Evolutionary conservation across 805 yeast species (phyloP).

Genomic region (Danielia oregonensis): DNA sequence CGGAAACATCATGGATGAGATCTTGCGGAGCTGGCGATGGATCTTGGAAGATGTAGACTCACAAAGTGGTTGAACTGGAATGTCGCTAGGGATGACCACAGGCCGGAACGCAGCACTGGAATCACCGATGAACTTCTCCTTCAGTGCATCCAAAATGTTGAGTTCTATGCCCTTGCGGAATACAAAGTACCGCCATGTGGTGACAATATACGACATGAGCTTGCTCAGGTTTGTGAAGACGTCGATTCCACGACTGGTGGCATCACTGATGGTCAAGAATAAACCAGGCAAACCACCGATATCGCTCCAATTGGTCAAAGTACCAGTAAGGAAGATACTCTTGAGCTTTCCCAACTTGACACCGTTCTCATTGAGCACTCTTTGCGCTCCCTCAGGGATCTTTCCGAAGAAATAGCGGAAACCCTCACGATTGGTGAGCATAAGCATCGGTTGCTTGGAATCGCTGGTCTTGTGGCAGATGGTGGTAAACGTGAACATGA

Average conservation of each 20-base stretch:
- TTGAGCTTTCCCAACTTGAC: constrained; percentile 54
- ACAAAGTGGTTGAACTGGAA: background rate
- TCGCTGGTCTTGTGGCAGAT: constrained; percentile 55
- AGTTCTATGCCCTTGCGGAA: constrained; percentile 70
- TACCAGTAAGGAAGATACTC: constrained; percentile 75
- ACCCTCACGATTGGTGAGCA: constrained; percentile 50
- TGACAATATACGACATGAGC: constrained; percentile 47
- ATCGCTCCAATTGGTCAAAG: constrained; percentile 62
- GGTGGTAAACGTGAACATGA: constrained; percentile 49
- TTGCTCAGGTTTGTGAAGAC: constrained; percentile 43
- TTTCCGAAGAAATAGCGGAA: constrained; percentile 68
- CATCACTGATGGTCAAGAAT: constrained; percentile 76
- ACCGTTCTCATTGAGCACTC: constrained; percentile 62
- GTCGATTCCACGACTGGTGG: constrained; percentile 57
- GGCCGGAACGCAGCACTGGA: constrained; percentile 38
- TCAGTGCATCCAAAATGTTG: constrained; percentile 27
- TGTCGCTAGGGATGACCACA: constrained; percentile 21
- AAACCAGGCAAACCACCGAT: constrained; percentile 92
- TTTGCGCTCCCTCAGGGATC: constrained; percentile 81
- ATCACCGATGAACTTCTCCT: constrained; percentile 30
- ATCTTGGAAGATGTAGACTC: constrained; percentile 4
- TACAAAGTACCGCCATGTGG: constrained; percentile 85
- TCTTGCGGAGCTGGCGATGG: constrained; percentile 24
- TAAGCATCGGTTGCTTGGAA: constrained; percentile 51
- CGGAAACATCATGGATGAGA: constrained; percentile 58